Evolutionary conservation across 257 asterid species (phyloP).

Genomic region (Jasminum sambac): DNA sequence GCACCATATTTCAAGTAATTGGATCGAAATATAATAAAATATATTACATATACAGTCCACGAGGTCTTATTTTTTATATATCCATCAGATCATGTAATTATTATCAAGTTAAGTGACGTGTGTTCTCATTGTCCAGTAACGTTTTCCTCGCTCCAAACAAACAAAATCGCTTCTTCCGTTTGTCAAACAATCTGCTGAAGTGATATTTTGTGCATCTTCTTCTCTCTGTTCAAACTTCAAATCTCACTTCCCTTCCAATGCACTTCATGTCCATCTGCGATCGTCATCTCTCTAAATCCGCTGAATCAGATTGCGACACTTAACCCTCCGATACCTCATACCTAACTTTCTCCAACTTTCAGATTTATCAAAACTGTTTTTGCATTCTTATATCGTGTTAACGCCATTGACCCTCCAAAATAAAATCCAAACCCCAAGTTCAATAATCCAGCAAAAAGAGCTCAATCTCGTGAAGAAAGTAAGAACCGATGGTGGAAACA

Average conservation of each 20-base stretch:
- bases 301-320: slow-evolving; percentile 36
- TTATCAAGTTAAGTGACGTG: too few relatives aligned
- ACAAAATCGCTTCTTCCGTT: too few relatives aligned
- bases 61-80: too few relatives aligned
- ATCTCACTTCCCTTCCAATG: slow-evolving; percentile 53
- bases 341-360: neutral
- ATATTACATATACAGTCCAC: too few relatives aligned
- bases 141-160: too few relatives aligned
- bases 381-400: slow-evolving; percentile 1
- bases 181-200: too few relatives aligned
- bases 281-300: slow-evolving; percentile 28
- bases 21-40: too few relatives aligned
- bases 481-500: slow-evolving; percentile 44
- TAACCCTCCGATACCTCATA: slow-evolving; percentile 35
- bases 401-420: neutral
- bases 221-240: neutral
- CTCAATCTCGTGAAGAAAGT: neutral
- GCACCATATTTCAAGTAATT: too few relatives aligned
- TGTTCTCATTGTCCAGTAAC: too few relatives aligned
- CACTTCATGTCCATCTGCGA: slow-evolving; percentile 38
- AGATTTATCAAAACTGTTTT: slow-evolving; percentile 6
- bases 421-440: neutral
- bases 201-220: too few relatives aligned
- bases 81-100: too few relatives aligned
- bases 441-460: slow-evolving; percentile 6